These are phyloP conservation scores for Lenzites betulinus DNA, from an alignment of 768 basidiomycete species.

Conservation along the genomic window DNA sequence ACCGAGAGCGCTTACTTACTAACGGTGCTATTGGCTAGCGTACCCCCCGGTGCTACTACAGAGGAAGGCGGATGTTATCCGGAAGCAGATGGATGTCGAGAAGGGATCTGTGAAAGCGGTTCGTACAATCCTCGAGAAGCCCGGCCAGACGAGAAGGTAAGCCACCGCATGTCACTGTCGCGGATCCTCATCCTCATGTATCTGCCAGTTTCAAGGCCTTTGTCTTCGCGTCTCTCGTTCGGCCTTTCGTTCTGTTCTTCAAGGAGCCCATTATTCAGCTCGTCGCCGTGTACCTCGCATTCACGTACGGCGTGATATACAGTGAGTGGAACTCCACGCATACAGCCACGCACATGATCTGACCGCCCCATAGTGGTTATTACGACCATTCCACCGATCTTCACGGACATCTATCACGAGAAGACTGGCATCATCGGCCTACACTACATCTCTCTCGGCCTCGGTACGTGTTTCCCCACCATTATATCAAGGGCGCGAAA, in stretches of 20 bases:
- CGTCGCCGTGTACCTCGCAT: conserved; percentile 67
- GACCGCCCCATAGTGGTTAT: no score
- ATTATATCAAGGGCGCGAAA: no score
- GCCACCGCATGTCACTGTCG: no score
- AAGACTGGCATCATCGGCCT: conserved; percentile 58
- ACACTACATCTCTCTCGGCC: conserved; percentile 68
- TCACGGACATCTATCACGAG: conserved; percentile 52
- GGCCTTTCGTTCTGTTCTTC: conserved; percentile 68
- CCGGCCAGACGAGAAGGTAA: conserved; percentile 44
- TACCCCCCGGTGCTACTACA: conserved; percentile 41
- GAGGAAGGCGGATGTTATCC: conserved; percentile 52
- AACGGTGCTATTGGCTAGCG: conserved; percentile 25
- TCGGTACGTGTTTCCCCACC: conserved; percentile 62
- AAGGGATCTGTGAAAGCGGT: conserved; percentile 42
- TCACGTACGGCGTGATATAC: conserved; percentile 65
- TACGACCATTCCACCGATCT: conserved; percentile 62
- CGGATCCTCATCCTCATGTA: no score
- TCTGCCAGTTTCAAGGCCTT: conserved; percentile 60
- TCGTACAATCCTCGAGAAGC: conserved; percentile 48
- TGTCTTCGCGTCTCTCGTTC: conserved; percentile 52
- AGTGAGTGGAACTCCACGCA: conserved; percentile 44
- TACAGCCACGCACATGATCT: no score
- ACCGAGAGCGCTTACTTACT: neutral
- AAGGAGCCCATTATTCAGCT: conserved; percentile 69
- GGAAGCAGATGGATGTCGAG: conserved; percentile 48